Evolutionary conservation across 495 filamentous ascomycete genomes (phyloP).

Genomic region (Penicillium salamii): DNA sequence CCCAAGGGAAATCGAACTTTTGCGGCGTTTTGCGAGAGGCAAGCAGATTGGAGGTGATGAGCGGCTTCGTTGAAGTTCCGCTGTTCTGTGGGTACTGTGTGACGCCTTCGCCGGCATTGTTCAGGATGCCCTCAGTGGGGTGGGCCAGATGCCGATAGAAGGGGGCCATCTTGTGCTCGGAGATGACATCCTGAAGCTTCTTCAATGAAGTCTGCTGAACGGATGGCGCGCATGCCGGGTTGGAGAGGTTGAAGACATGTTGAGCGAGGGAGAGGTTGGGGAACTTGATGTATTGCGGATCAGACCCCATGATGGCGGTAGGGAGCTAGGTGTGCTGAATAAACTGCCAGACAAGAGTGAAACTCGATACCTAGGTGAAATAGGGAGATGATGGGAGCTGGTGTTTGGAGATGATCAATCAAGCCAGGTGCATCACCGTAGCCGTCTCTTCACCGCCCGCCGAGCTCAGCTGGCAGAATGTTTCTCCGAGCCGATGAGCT

Average conservation of each 20-base stretch:
- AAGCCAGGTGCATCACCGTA: conserved; percentile 34
- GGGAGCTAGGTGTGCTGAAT: conserved; percentile 7
- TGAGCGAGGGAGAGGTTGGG: conserved; percentile 89
- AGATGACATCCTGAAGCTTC: conserved; percentile 88
- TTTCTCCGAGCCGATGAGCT: conserved; percentile 30
- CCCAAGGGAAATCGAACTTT: conserved; percentile 76
- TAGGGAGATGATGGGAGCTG: conserved; percentile 10
- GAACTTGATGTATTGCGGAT: conserved; percentile 95
- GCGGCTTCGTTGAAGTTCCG: conserved; percentile 57
- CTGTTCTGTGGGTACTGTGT: conserved; percentile 53
- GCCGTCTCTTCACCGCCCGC: conserved; percentile 3
- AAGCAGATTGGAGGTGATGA: conserved; percentile 59
- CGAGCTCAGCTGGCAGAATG: conserved; percentile 44
- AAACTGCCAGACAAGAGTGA: conserved; percentile 1
- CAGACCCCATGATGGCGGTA: conserved; percentile 76
- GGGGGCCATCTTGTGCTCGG: conserved; percentile 92
- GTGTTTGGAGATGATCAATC: conserved; percentile 16
- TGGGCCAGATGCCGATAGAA: conserved; percentile 95
- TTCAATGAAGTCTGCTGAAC: conserved; percentile 73
- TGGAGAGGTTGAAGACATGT: conserved; percentile 95
- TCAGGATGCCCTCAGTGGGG: conserved; percentile 87
- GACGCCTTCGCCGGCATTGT: conserved; percentile 68
- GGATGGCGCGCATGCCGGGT: conserved; percentile 68
- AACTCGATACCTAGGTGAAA: conserved; percentile 10
- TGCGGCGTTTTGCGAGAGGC: conserved; percentile 61